Evolutionary conservation across 2,329 filamentous ascomycete genomes (phyloP), one percentile per base, ranked within the genome.

Genomic region (Dactylellina haptotyla): DNA sequence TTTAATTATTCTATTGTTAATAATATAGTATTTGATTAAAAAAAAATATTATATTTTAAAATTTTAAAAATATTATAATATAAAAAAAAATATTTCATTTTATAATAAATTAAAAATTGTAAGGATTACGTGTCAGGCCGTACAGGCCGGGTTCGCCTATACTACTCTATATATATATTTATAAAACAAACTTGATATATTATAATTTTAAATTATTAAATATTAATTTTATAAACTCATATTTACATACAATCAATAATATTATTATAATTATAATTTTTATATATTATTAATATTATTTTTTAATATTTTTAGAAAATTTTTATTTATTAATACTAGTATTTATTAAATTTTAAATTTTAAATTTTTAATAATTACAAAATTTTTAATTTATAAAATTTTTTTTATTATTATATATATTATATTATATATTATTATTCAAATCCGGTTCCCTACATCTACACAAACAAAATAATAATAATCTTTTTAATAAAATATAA

Each of bases 101-200:
- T 48, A 48, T 23, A 45, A n/a, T 45, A 45, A 9, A n/a, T 45
- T 45, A 45, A 45, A n/a, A 9, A 45, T 45, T 48, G 25, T n/a
- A n/a, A n/a, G n/a, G n/a, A n/a, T n/a, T n/a, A n/a, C n/a, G n/a
- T n/a, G n/a, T n/a, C n/a, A n/a, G n/a, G n/a, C n/a, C n/a, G n/a
- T n/a, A n/a, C n/a, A n/a, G n/a, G n/a, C n/a, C n/a, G n/a, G n/a
- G n/a, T n/a, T n/a, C n/a, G n/a, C n/a, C n/a, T n/a, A n/a, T n/a
- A n/a, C n/a, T n/a, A n/a, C n/a, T n/a, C n/a, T n/a, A n/a, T n/a
- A n/a, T n/a, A n/a, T n/a, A n/a, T n/a, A n/a, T n/a, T n/a, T n/a
- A n/a, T n/a, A n/a, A n/a, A n/a, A n/a, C n/a, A n/a, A n/a, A n/a
- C n/a, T n/a, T n/a, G n/a, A n/a, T n/a, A n/a, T n/a, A n/a, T n/a